Conservation (phyloP, 768 basidiomycete genomes). For the Pulveroboletus sp. region DNA sequence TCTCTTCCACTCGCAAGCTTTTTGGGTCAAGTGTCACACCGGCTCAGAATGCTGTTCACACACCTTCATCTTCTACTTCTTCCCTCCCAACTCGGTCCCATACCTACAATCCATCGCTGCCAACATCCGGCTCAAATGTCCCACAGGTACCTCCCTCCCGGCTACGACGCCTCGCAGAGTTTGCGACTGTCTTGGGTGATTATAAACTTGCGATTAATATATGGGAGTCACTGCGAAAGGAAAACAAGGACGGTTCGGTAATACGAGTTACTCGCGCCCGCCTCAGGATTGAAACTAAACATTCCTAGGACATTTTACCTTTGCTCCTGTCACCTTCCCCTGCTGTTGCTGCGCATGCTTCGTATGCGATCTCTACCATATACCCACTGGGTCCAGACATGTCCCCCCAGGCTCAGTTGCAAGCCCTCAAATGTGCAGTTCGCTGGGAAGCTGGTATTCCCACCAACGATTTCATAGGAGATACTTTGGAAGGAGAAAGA, state of each 20-base stretch:
- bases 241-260: slow-evolving; percentile 84
- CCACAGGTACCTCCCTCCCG: slow-evolving; percentile 50
- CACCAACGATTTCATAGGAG: slow-evolving; percentile 52
- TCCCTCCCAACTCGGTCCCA: slow-evolving; percentile 36
- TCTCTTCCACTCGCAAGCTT: slow-evolving; percentile 78
- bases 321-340: slow-evolving; percentile 66
- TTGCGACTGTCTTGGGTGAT: slow-evolving; percentile 90
- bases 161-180: slow-evolving; percentile 89
- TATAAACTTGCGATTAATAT: slow-evolving; percentile 75
- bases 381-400: slow-evolving; percentile 43
- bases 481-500: slow-evolving; percentile 66
- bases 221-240: slow-evolving; percentile 87
- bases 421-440: slow-evolving; percentile 62
- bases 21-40: slow-evolving; percentile 64
- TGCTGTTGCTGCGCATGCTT: slow-evolving; percentile 54
- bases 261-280: neutral
- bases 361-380: slow-evolving; percentile 53
- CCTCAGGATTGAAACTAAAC: slow-evolving; percentile 9
- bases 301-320: slow-evolving; percentile 73
- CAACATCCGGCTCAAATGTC: slow-evolving; percentile 13
- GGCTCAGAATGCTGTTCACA: slow-evolving; percentile 38
- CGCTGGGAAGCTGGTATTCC: slow-evolving; percentile 74
- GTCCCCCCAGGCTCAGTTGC: slow-evolving; percentile 62
- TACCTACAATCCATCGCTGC: slow-evolving; percentile 35
- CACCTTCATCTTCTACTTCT: slow-evolving; percentile 38